phyloP scores from a whole-genome alignment of 345 rosid genomes.

The Arabis alpina region DNA sequence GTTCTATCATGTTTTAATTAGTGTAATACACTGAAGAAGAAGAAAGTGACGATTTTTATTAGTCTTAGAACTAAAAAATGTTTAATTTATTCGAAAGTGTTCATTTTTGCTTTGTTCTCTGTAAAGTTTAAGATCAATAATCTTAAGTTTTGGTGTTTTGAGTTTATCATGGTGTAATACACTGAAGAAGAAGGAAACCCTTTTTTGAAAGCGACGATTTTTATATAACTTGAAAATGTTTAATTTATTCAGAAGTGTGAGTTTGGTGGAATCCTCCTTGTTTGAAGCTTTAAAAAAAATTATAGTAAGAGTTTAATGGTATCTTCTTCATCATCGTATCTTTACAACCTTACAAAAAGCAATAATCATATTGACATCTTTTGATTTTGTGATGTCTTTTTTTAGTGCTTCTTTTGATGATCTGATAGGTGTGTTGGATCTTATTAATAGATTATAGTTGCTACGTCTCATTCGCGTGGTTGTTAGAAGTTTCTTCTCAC shows the following conservation, averaged over 20 bases:
- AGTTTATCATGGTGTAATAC: constrained; percentile 25
- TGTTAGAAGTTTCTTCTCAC: constrained; percentile 21
- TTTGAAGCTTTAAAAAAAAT: constrained; percentile 25
- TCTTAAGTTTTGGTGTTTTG: constrained; percentile 11
- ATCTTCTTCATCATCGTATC: constrained; percentile 19
- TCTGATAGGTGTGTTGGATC: constrained; percentile 39
- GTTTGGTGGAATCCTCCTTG: constrained; percentile 46
- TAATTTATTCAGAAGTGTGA: constrained; percentile 38
- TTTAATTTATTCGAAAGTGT: constrained; percentile 36
- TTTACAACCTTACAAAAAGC: neutral
- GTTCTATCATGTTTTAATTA: constrained; percentile 2
- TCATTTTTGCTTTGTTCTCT: constrained; percentile 10
- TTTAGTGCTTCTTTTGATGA: constrained; percentile 30
- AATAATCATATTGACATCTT: constrained; percentile 10
- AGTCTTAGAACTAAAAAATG: neutral
- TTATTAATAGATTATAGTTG: constrained; percentile 32
- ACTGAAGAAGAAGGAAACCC: constrained; percentile 1
- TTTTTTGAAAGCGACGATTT: constrained; percentile 24
- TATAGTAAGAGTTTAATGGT: constrained; percentile 11
- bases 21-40: constrained; percentile 11
- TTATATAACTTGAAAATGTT: neutral
- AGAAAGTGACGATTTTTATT: constrained; percentile 19
- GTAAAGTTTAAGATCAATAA: constrained; percentile 18
- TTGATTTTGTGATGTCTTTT: constrained; percentile 11
- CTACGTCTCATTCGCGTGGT: constrained; percentile 35